A percentile compares a stretch with the other conserved stretches of the same genome.
Conservation (phyloP, 176 grass and related monocot species). For the Oryza glumipatula region DNA sequence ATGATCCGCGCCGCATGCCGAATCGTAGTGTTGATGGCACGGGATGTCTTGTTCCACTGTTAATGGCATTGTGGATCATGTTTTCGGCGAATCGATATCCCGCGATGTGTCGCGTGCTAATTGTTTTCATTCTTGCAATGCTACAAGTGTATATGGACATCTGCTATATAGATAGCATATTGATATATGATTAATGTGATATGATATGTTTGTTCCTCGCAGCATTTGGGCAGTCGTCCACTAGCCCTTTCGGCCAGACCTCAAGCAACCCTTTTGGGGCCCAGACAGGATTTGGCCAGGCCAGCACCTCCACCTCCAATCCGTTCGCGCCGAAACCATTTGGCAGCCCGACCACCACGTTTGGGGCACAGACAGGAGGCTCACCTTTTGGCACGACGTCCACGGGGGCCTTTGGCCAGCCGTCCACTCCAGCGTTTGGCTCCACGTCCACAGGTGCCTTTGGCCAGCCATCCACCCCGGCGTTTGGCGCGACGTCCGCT, state of each 20-base stretch:
- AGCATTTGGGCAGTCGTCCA: slow-evolving; percentile 59
- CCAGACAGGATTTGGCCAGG: slow-evolving; percentile 61
- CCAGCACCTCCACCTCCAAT: slow-evolving; percentile 51
- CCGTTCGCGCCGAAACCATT: slow-evolving; percentile 81
- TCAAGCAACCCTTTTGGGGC: slow-evolving; percentile 63
- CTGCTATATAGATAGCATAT: neutral
- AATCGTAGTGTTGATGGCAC: neutral
- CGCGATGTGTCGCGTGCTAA: neutral
- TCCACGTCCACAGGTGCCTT: slow-evolving; percentile 37
- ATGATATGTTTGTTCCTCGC: slow-evolving; percentile 7
- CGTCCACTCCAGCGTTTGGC: slow-evolving; percentile 60
- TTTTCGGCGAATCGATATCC: neutral
- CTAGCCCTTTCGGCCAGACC: slow-evolving; percentile 59
- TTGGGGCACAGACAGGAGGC: slow-evolving; percentile 59
- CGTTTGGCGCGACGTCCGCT: slow-evolving; percentile 62
- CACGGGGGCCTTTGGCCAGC: slow-evolving; percentile 65
- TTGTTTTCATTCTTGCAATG: neutral
- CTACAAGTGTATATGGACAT: neutral
- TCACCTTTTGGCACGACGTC: slow-evolving; percentile 61
- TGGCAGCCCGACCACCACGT: slow-evolving; percentile 60
- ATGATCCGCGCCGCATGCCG: neutral
- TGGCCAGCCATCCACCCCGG: slow-evolving; percentile 52
- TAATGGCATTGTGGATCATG: neutral
- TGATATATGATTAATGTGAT: neutral
- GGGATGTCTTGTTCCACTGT: neutral